Evolutionary conservation across 108 stramenopile species (phyloP), one percentile per base, ranked within the genome.

Genomic region (Cyclotella atomus): DNA sequence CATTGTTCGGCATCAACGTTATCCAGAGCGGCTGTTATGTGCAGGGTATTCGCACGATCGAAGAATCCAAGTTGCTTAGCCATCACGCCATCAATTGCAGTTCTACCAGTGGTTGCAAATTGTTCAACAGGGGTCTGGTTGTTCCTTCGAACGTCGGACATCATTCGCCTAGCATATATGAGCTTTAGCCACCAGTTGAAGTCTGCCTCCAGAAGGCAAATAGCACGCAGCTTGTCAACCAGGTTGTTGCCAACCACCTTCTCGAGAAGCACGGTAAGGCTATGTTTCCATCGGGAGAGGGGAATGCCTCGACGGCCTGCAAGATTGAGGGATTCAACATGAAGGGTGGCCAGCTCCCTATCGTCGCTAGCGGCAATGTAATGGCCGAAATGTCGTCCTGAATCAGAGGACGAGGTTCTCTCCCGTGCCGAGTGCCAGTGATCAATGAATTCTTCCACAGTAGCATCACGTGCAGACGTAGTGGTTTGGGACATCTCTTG

Each of bases 141-240:
- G 2, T 21, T n/a, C 0, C 9, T 4, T 23, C n/a, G 6, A 0
- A 59, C 29, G 10, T 15, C 12, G 5, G 36, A 5, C 55, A 75
- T 65, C 64, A 75, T 75, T 24, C 43, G 19, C 15, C 52, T 44
- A 0, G 73, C 64, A 25, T 57, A 75, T 16, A 57, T 20, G 0
- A 65, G 3, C 28, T 63, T 75, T 24, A 59, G 24, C 44, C 33
- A 29, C 59, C 66, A 68, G 23, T 76, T 76, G 49, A 76, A 69
- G 38, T 76, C 68, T 0, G 60, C 68, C 30, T 75, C 75, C 0
- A 68, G 43, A 0, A 76, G 59, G 17, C 67, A 68, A 0, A 76
- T 76, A 9, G 67, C 77, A 0, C 62, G 17, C 2, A 77, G 69
- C 21, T 71, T 71, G 9, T 79, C 50, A 0, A 72, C 21, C 3